Evolutionary conservation across 495 filamentous ascomycete genomes (phyloP).

Genomic region (Podospora fimiseda): DNA sequence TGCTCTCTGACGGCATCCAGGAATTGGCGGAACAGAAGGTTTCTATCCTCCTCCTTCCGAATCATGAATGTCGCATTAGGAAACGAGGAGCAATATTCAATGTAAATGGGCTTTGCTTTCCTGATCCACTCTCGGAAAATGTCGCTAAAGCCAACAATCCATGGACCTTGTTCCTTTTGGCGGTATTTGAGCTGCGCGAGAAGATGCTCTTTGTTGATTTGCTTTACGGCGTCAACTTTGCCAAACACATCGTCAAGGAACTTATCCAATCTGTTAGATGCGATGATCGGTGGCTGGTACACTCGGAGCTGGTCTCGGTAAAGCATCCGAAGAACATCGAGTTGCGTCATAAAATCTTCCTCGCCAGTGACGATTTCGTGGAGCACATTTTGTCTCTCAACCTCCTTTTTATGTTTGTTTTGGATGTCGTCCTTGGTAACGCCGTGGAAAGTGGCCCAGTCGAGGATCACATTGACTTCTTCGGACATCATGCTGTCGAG

Average conservation of each 20-base stretch:
- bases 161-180: slow-evolving; percentile 94
- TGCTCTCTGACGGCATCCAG: slow-evolving; percentile 71
- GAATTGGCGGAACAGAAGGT: slow-evolving; percentile 81
- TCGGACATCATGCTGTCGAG: slow-evolving; percentile 62
- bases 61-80: slow-evolving; percentile 78
- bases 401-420: slow-evolving; percentile 70
- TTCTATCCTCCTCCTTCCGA: slow-evolving; percentile 75
- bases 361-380: slow-evolving; percentile 96
- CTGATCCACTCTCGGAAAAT: slow-evolving; percentile 99
- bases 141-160: slow-evolving; percentile 89
- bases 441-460: slow-evolving; percentile 91
- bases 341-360: slow-evolving; percentile 79
- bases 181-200: slow-evolving; percentile 94
- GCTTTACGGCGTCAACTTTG: slow-evolving; percentile 79
- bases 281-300: slow-evolving; percentile 75
- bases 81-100: slow-evolving; percentile 86
- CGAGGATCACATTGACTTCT: slow-evolving; percentile 61
- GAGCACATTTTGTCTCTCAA: slow-evolving; percentile 87
- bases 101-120: slow-evolving; percentile 81
- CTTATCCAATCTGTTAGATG: slow-evolving; percentile 60
- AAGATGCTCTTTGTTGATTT: slow-evolving; percentile 90
- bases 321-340: slow-evolving; percentile 74
- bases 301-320: slow-evolving; percentile 76
- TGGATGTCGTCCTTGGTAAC: slow-evolving; percentile 70
- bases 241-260: slow-evolving; percentile 87